Evolutionary conservation across 2,329 filamentous ascomycete genomes (phyloP), one percentile per base, ranked within the genome.

Genomic region (Rhexocercosporidium sp.): DNA sequence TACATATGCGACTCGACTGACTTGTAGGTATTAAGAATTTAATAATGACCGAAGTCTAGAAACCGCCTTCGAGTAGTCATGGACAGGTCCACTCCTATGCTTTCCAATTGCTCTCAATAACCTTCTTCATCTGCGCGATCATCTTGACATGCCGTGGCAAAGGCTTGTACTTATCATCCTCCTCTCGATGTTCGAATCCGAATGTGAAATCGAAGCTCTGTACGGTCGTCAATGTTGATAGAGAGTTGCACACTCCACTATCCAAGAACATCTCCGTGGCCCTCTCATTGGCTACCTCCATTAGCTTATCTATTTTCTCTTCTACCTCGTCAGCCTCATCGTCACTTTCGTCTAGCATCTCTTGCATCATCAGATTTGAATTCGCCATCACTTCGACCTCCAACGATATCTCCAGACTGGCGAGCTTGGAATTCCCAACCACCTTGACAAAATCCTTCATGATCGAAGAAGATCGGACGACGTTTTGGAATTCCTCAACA

Each of bases 191-290:
- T n/a, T 37, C 27, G 31, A 66, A 64, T 5, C 64, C 66, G 41
- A 65, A 65, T 18, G 53, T 46, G 16, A 71, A 65, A 5, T 64
- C 37, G 8, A 71, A 56, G 5, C 20, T 62, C 25, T 62, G 51
- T 11, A 71, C 70, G 34, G 70, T 72, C 14, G 20, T 56, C 9
- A 72, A 20, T 5, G 57, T 44, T 8, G 57, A 20, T 4, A 72
- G 37, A 37, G 64, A 46, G 20, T 66, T 46, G 49, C 64, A 68
- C 11, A 70, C 63, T 1, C 59, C 61, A 16, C 59, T 60, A 51
- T 72, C 70, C 49, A 72, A 37, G 34, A 72, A 70, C 5, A 71
- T 18, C 12, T 72, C 70, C 1, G 66, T 68, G 3, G 69, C 69
- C 53, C 29, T 44, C 27, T 65, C 62, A 22, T 69, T 70, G 14